Evolutionary conservation across 768 basidiomycete species (phyloP), one percentile per base, ranked within the genome.

Genomic region (Lactifluus volemus): DNA sequence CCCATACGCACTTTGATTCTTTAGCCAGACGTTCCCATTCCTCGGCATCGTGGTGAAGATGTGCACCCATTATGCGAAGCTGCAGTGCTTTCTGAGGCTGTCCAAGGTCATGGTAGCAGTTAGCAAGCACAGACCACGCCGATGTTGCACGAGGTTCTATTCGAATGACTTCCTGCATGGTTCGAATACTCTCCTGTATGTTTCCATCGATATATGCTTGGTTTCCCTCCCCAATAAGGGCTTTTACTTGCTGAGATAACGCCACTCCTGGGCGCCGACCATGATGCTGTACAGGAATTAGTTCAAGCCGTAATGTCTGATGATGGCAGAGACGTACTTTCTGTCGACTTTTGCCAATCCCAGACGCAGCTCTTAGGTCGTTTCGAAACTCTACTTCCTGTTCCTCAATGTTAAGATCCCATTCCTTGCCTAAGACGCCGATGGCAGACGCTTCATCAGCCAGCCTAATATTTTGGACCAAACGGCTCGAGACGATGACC

Each of bases 161-260:
- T 9, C 92, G 84, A 56, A 99, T 92, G 65, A 97, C 90, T 69
- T 98, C 92, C 69, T 88, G 85, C 82, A 94, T 89, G 29, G 86
- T 79, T 19, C 84, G 81, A 39, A 92, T 84, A 1, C 92, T 86
- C 65, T 86, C 79, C 2, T 77, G 73, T 9, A 84, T 74, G 58
- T 91, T 73, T 61, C 76, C 81, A 67, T 87, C 83, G 53, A 95
- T 82, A 71, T 91, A 97, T 2, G 88, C 88, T 68, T 89, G 84
- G 69, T 94, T 95, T 21, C 90, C 95, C 57, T 88, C 84, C 30
- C 92, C 92, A 53, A 98, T 84, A 17, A 96, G 75, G 0, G 81
- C 76, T 54, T 80, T 80, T 12, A 88, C 87, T 73, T 89, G 84
- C 39, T 81, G 84, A 1, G 88, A 90, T 14, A 89, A 76, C 0